Percentiles rank a stretch among this genome's conserved stretches.
Evolutionary conservation across 2,329 filamentous ascomycete genomes (phyloP).

Genomic region (Aspergillus sergii): DNA sequence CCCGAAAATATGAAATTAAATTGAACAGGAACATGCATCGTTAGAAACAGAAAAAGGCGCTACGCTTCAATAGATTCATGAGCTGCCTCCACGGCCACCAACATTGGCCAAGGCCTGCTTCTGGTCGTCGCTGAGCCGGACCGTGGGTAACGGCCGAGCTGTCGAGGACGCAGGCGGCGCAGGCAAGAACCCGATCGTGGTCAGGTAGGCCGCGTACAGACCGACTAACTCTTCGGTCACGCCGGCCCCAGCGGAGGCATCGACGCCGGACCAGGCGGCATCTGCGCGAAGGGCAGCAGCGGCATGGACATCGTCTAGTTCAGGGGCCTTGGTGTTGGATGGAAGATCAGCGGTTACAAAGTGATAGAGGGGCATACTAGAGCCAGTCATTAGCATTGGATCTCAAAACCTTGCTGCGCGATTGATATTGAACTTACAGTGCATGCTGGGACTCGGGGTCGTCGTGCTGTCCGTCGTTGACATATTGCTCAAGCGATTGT

Average conservation of each 20-base stretch:
- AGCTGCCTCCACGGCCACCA: constrained; percentile 54
- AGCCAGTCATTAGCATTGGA: constrained; percentile 7
- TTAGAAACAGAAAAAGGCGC: not conserved
- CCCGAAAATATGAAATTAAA: not conserved
- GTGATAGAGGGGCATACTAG: constrained; percentile 69
- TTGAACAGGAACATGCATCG: constrained; percentile 9
- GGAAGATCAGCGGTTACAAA: constrained; percentile 73
- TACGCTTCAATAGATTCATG: constrained; percentile 20
- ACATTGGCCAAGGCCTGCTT: constrained; percentile 53
- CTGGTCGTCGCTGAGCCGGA: constrained; percentile 50
- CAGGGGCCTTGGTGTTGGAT: constrained; percentile 68
- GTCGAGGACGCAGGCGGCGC: constrained; percentile 25
- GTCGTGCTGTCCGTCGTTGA: constrained; percentile 59
- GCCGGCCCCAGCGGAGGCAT: constrained; percentile 58
- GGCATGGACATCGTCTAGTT: constrained; percentile 74
- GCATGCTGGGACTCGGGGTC: constrained; percentile 67
- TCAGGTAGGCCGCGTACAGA: constrained; percentile 65
- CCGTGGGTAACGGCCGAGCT: constrained; percentile 45
- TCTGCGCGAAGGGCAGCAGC: constrained; percentile 66
- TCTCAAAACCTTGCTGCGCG: not conserved
- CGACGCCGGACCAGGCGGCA: constrained; percentile 58
- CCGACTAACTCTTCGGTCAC: constrained; percentile 65
- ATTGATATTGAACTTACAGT: constrained; percentile 47
- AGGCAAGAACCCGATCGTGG: constrained; percentile 64
- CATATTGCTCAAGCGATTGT: constrained; percentile 67